Base-by-base conservation (phyloP, 208 protist species). In the Hexamita inflata region DNA sequence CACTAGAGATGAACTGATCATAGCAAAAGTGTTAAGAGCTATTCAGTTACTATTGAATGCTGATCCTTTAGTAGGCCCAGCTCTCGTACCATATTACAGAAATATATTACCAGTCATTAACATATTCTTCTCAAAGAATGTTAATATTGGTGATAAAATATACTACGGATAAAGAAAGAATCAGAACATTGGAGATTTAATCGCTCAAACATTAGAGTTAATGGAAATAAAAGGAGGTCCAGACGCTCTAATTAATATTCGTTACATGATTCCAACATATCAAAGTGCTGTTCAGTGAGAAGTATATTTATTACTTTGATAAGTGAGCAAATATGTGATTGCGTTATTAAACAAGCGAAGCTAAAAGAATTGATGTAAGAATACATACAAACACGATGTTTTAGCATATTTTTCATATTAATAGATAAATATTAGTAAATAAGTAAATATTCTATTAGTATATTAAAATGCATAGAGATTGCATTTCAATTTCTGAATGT, bases 51-150 rank as follows among this genome's bases (percentile, higher is more conserved):
- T 98, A 28, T 91, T 97, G 24, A 76, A 90, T 26, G 91, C 89
- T 45, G 91, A 87, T 32, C 88, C 94, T 34, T 86, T 90, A 75
- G 86, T 98, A 76, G 94, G 93, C 40, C 88, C 95, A 74, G 92
- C 92, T 4, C 87, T 98, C 15, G 94, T 97, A 53, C 93, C 94
- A 32, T 98, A 96, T 86, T 98, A 96, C 84, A 78, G 94, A 26
- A 93, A 97, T 79, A 91, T 98, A 60, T 86, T 98, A 29, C 94
- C 94, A 13, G 86, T 97, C 19, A 92, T 98, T 76, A 97, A 97
- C 85, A 80, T 97, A 0, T 97, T 96, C 87, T 94, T 93, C 80
- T 89, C 88, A 67, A 79, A 88, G 45, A 93, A 93, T 76, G 85
- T 75, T 0, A 87, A 85, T 65, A 77, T 87, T 65, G 92, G 92